Evolutionary conservation across 2,329 filamentous ascomycete species (phyloP).

Genomic region (Epichloe typhina): DNA sequence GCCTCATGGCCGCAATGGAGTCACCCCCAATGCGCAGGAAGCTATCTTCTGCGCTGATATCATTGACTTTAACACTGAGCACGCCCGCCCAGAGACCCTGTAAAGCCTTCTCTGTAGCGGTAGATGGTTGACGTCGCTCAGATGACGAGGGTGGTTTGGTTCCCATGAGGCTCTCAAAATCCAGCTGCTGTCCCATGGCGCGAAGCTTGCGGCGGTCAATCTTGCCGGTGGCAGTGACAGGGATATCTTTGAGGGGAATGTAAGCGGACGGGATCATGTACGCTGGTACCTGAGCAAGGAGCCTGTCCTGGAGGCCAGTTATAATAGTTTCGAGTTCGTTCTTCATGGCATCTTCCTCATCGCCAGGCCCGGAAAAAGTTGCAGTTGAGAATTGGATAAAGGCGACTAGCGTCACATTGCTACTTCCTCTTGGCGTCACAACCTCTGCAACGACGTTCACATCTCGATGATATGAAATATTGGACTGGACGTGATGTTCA

Average conservation of each 20-base stretch:
- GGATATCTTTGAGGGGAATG: background rate
- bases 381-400: conserved; percentile 1
- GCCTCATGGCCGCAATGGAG: conserved; percentile 33
- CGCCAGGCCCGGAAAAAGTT: background rate
- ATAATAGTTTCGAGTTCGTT: background rate
- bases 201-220: conserved; percentile 4
- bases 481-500: conserved; percentile 7
- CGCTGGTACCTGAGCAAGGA: background rate
- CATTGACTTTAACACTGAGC: conserved; percentile 2
- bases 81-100: conserved; percentile 5
- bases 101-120: background rate
- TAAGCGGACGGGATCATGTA: conserved; percentile 5
- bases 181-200: conserved; percentile 1
- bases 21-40: conserved; percentile 37
- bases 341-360: background rate
- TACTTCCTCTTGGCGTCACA: background rate
- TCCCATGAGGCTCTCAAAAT: background rate
- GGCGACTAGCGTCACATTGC: background rate
- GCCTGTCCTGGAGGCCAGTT: background rate
- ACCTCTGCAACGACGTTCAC: conserved; percentile 4
- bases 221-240: conserved; percentile 3
- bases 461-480: conserved; percentile 27
- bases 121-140: background rate
- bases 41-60: conserved; percentile 26
- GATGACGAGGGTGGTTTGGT: background rate